Base-by-base conservation (phyloP, 768 basidiomycete species). In the Roridomyces roridus region DNA sequence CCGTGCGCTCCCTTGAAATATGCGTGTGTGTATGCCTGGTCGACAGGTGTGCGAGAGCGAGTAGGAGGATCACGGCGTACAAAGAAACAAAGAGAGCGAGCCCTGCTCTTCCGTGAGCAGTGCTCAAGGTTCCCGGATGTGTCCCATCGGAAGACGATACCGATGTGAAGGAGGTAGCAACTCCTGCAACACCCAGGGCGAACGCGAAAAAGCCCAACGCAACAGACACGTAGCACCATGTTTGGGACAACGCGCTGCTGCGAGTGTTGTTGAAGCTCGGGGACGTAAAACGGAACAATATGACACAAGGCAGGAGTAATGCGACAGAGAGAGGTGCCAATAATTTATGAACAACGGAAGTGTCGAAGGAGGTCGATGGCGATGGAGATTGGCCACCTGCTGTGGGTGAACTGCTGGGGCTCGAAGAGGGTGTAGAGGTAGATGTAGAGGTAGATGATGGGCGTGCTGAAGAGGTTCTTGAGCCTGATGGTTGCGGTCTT, bases 31-130 rank as follows among this genome's bases (percentile, higher is more conserved):
- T 49, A 34, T 39, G 65, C 47, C 31, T 61, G 48, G 42, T 58
- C 54, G 34, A 60, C 35, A 6, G 46, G 25, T 44, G 46, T 15
- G 34, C 23, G 21, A 52, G 48, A 23, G 68, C 70, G 59, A 76
- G 59, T 60, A 75, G 47, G 31, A 84, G 87, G 17, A 84, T 59
- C 37, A 85, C 36, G 28, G 71, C 75, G 67, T 91, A 92, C 20
- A 92, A 72, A 35, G 77, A 78, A 36, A 83, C 55, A 67, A 88
- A 89, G 15, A 93, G 79, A 17, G 80, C 80, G 39, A 92, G 72
- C 29, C 89, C 88, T 1, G 81, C 85, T 67, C 79, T 76, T 28
- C 87, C 84, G 65, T 93, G 92, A 8, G 70, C 67, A 2, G 91
- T 92, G 55, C 73, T 76, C 41, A 92, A 63, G 57, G 74, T 39